Conservation (phyloP, 2,329 filamentous ascomycete genomes). For the Colletotrichum truncatum region DNA sequence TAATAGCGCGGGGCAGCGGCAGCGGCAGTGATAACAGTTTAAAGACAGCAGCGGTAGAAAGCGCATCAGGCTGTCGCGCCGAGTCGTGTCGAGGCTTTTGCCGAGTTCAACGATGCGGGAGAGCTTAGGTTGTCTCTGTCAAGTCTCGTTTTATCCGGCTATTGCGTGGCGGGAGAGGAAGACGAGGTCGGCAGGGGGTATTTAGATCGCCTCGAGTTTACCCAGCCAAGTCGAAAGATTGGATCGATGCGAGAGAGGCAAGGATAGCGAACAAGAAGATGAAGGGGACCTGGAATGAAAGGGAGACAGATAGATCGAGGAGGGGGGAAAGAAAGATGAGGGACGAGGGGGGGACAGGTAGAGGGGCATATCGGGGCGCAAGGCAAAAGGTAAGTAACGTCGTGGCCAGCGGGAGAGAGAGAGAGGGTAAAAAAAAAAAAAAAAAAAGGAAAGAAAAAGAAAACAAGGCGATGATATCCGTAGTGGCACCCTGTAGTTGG, state of each 20-base stretch:
- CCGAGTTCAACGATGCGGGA: neutral
- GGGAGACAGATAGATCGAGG: neutral
- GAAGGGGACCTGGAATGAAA: too few relatives aligned
- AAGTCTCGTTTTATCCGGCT: too few relatives aligned
- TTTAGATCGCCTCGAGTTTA: too few relatives aligned
- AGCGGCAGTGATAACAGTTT: neutral
- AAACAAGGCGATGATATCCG: too few relatives aligned
- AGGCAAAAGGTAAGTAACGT: slow-evolving; percentile 5
- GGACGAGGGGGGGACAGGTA: neutral
- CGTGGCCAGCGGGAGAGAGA: neutral
- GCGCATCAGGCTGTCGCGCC: neutral
- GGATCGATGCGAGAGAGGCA: too few relatives aligned
- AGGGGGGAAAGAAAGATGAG: neutral
- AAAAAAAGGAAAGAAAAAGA: slow-evolving; percentile 23
- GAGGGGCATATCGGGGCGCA: neutral
- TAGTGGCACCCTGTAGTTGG: too few relatives aligned
- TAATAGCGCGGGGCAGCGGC: neutral
- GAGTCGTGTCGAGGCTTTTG: neutral
- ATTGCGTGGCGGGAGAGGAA: too few relatives aligned
- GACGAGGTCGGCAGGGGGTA: too few relatives aligned
- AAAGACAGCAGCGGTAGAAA: neutral
- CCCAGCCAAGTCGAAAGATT: too few relatives aligned
- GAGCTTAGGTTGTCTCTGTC: slow-evolving; percentile 2
- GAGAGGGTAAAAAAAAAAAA: neutral
- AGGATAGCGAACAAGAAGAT: too few relatives aligned